Evolutionary conservation across 75 land plant species (phyloP).

Genomic region (Selaginella tamariscina): DNA sequence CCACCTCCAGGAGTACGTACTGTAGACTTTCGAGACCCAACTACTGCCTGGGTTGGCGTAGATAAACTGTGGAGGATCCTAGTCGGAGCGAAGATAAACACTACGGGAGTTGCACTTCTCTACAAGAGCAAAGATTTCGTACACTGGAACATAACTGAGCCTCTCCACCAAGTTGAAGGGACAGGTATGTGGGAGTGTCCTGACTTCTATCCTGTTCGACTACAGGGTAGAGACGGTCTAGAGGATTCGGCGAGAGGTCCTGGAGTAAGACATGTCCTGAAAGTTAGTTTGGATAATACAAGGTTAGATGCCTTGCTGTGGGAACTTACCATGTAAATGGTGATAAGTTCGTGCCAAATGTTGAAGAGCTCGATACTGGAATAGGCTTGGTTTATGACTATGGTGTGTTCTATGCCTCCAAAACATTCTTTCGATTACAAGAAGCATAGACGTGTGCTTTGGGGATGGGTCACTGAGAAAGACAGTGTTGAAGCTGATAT

Average conservation of each 20-base stretch:
- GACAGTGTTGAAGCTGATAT: constrained; percentile 20
- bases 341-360: constrained; percentile 18
- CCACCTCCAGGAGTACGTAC: background rate
- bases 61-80: constrained; percentile 27
- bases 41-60: constrained; percentile 33
- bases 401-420: constrained; percentile 34
- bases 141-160: constrained; percentile 24
- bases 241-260: constrained; percentile 29
- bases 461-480: constrained; percentile 29
- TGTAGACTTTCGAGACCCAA: constrained; percentile 34
- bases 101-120: constrained; percentile 26
- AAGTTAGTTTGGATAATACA: constrained; percentile 36
- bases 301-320: constrained; percentile 13
- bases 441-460: constrained; percentile 17
- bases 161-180: constrained; percentile 20
- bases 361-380: constrained; percentile 15
- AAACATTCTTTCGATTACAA: constrained; percentile 23
- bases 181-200: constrained; percentile 82
- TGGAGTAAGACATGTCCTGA: constrained; percentile 47
- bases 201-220: constrained; percentile 53
- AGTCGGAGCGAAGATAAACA: constrained; percentile 16
- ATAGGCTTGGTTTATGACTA: constrained; percentile 25
- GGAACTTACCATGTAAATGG: constrained; percentile 13
- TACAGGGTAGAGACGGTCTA: constrained; percentile 16
- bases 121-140: constrained; percentile 25